Percentiles rank a stretch among this genome's conserved stretches.
These are phyloP conservation scores for Tremellales sp. DNA, from an alignment of 1,284 basidiomycete genomes.

Conservation along the genomic window DNA sequence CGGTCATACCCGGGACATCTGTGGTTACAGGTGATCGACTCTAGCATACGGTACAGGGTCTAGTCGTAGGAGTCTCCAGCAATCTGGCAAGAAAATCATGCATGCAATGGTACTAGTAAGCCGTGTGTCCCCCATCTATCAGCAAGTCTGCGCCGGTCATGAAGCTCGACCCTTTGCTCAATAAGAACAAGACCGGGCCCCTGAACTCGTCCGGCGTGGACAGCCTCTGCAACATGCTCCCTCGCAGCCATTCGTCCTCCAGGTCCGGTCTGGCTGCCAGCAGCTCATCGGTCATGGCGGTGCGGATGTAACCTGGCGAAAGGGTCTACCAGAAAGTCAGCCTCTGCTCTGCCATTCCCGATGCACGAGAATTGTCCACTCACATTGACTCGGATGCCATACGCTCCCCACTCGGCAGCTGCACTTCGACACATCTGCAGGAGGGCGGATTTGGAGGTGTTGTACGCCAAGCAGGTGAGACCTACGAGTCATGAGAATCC, in stretches of 20 bases:
- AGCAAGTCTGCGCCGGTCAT: slow-evolving; percentile 42
- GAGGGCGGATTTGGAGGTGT: slow-evolving; percentile 29
- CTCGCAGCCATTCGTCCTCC: slow-evolving; percentile 28
- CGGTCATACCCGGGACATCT: no score
- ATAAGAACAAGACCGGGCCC: slow-evolving; percentile 47
- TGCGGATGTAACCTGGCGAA: slow-evolving; percentile 56
- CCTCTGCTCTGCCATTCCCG: slow-evolving; percentile 5
- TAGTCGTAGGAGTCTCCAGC: no score
- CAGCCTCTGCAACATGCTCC: slow-evolving; percentile 25
- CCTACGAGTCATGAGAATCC: slow-evolving; percentile 36
- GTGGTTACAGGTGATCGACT: no score
- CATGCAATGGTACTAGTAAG: no score
- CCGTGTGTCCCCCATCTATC: slow-evolving; percentile 47
- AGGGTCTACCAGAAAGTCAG: slow-evolving; percentile 20
- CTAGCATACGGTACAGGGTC: no score
- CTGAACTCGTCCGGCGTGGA: slow-evolving; percentile 36
- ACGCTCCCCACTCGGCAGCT: slow-evolving; percentile 72
- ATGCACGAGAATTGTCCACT: slow-evolving; percentile 5
- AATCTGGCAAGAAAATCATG: no score
- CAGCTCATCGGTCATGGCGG: slow-evolving; percentile 44
- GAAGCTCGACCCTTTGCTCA: slow-evolving; percentile 42
- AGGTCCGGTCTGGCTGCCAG: slow-evolving; percentile 32
- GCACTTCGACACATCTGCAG: slow-evolving; percentile 56
- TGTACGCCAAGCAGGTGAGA: slow-evolving; percentile 46
- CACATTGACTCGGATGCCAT: slow-evolving; percentile 61